Evolutionary conservation across 192 early-diverging fungal genomes (phyloP), one percentile per base, ranked within the genome.

Genomic region (Podila verticillata): DNA sequence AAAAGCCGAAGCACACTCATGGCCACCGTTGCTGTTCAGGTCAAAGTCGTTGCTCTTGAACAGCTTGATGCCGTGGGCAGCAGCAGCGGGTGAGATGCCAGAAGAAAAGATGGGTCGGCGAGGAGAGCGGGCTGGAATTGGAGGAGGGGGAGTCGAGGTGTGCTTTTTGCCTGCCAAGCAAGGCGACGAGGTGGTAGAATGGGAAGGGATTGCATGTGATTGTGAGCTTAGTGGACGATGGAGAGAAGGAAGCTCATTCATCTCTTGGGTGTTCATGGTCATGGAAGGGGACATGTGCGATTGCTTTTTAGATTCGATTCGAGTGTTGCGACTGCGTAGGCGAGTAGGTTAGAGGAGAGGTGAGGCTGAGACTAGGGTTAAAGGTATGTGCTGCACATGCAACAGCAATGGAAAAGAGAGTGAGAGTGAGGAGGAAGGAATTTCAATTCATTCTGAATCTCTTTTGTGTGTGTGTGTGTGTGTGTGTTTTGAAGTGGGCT

Each of bases 131-230:
- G 63, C 24, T 6, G 63, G 63, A 19, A 65, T 47, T 2, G 67
- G 63, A 20, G 63, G 62, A 15, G 74, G 74, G 36, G 74, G 74
- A 7, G 74, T 78, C 5, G 74, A 78, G 3, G 61, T 20, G 31
- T 78, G 74, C 32, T 78, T 78, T 32, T 59, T 70, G 22, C 74
- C 74, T 12, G 74, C 74, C 24, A 68, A n/a, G 28, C 58, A 31
- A 26, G 58, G 30, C 24, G 17, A 32, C 10, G 30, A 44, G 39
- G 39, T 15, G 39, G 39, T 15, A 15, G 39, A 44, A 44, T 44
- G 26, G 31, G 58, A 32, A 60, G 58, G 22, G 29, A 29, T 20
- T 19, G 24, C 7, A 60, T 31, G 30, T 31, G 58, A 1, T 47
- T 44, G 63, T n/a, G 49, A 51, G 22, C 22, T 19, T 19, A 7